Evolutionary conservation across 2,329 filamentous ascomycete genomes (phyloP).

Genomic region (Lachnellula arida): DNA sequence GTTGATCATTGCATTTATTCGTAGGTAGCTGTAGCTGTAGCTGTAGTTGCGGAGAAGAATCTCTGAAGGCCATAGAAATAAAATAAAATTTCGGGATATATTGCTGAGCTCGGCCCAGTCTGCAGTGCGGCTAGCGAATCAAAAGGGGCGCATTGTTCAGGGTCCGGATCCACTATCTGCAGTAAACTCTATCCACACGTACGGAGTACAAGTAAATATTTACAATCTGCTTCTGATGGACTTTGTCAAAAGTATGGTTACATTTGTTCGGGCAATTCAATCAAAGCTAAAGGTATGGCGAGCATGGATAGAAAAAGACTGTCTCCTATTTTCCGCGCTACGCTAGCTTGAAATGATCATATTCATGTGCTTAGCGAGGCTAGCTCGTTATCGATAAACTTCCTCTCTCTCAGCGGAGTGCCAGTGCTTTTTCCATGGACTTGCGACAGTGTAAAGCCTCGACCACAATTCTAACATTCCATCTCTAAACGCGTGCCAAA

Average conservation of each 20-base stretch:
- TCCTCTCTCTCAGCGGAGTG: no score
- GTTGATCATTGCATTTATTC: slow-evolving; percentile 23
- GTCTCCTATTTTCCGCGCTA: neutral
- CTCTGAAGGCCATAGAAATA: neutral
- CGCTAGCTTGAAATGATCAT: neutral
- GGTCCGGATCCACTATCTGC: no score
- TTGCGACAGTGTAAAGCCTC: no score
- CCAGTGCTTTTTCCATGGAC: no score
- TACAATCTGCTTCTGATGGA: no score
- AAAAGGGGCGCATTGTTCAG: neutral
- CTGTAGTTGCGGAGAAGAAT: neutral
- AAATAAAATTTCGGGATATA: neutral
- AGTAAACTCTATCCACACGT: no score
- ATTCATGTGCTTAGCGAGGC: no score
- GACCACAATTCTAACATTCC: neutral
- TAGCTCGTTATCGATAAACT: no score
- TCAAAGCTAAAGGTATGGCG: no score
- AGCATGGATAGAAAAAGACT: neutral
- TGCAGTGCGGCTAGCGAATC: neutral
- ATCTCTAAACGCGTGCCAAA: neutral
- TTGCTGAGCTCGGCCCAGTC: neutral
- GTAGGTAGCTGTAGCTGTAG: neutral
- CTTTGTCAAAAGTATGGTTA: no score
- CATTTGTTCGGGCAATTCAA: no score
- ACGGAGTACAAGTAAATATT: no score